Conservation (phyloP, 257 asterid species). For the Petrea volubilis region DNA sequence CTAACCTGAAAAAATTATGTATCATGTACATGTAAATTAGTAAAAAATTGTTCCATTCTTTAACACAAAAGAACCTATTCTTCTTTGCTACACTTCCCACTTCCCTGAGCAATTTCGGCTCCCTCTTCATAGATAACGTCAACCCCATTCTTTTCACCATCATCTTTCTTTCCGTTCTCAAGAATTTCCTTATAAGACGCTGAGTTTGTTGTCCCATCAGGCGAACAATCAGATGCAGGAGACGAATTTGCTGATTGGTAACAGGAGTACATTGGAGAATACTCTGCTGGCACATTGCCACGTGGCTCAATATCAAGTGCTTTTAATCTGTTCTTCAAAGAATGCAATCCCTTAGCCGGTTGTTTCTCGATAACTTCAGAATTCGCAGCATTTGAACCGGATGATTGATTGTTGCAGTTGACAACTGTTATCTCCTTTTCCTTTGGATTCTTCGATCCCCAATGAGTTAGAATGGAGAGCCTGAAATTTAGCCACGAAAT, state of each 20-base stretch:
- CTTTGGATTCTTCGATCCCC: constrained; percentile 22
- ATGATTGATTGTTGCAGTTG: constrained; percentile 5
- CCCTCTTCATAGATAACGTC: background rate
- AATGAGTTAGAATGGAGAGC: constrained; percentile 16
- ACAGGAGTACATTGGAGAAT: constrained; percentile 25
- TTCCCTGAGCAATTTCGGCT: background rate
- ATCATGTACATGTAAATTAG: background rate
- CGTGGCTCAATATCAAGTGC: constrained; percentile 27
- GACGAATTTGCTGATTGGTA: constrained; percentile 37
- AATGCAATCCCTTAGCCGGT: constrained; percentile 24
- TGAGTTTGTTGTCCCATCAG: constrained; percentile 30
- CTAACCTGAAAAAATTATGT: background rate
- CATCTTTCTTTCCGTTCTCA: constrained; percentile 34
- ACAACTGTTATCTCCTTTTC: constrained; percentile 46
- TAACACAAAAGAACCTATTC: background rate
- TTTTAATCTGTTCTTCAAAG: constrained; percentile 25
- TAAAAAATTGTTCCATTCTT: background rate
- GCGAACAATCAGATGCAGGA: constrained; percentile 27
- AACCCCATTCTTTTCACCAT: background rate
- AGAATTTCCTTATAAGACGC: constrained; percentile 57
- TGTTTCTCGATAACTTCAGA: background rate
- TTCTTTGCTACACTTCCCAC: background rate
- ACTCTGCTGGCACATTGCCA: background rate
- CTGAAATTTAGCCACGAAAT: constrained; percentile 34
- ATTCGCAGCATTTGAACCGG: background rate